phyloP scores from a whole-genome alignment of 1,284 basidiomycete genomes.

The Tylopilus sp. region DNA sequence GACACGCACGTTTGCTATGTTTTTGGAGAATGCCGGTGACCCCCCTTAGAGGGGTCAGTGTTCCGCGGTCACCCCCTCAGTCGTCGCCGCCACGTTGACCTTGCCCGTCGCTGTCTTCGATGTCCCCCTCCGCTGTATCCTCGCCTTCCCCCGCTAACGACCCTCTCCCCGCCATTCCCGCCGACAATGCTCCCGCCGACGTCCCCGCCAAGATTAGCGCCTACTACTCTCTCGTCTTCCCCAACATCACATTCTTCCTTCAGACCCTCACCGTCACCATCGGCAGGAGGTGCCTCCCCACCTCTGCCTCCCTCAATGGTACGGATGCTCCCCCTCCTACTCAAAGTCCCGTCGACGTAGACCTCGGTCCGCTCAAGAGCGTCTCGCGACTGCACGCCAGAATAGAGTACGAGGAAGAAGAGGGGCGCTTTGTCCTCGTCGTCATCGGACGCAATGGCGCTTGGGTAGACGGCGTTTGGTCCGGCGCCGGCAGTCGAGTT shows the following conservation, averaged over 20 bases:
- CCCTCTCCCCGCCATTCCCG: constrained; percentile 25
- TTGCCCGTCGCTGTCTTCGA: constrained; percentile 16
- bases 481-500: constrained; percentile 80
- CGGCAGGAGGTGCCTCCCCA: constrained; percentile 62
- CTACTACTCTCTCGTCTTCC: constrained; percentile 91
- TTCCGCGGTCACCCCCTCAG: constrained; percentile 2
- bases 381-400: constrained; percentile 94
- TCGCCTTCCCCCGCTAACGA: constrained; percentile 7
- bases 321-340: constrained; percentile 28
- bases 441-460: constrained; percentile 95
- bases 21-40: constrained; percentile 16
- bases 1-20: constrained; percentile 21
- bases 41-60: constrained; percentile 6
- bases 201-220: constrained; percentile 73
- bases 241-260: constrained; percentile 84
- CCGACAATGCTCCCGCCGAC: constrained; percentile 24
- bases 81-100: constrained; percentile 11
- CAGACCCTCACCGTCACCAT: constrained; percentile 79
- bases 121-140: constrained; percentile 18
- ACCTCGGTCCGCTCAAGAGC: constrained; percentile 94
- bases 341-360: constrained; percentile 74
- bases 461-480: constrained; percentile 96
- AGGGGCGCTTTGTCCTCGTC: constrained; percentile 84
- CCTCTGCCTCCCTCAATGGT: constrained; percentile 53
- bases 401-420: constrained; percentile 86